phyloP scores from a whole-genome alignment of 2,329 filamentous ascomycete species.

The Microdochium paspali region DNA sequence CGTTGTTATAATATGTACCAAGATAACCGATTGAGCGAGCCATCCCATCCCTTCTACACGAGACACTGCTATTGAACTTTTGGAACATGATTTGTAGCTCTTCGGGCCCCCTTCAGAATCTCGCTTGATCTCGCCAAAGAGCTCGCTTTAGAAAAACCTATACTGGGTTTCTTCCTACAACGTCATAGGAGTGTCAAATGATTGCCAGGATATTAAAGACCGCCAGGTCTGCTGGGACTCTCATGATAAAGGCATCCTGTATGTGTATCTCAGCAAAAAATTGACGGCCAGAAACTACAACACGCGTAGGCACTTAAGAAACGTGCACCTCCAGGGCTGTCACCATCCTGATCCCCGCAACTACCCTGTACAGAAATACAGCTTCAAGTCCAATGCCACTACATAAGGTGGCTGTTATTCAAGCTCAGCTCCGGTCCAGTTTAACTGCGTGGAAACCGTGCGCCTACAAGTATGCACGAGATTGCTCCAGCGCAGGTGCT shows the following conservation, averaged over 20 bases:
- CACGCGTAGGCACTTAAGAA: no score
- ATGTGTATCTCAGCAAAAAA: not conserved
- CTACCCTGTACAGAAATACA: no score
- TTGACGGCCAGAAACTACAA: not conserved
- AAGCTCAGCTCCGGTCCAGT: no score
- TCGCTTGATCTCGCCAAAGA: not conserved
- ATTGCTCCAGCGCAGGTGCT: no score
- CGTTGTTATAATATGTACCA: not conserved
- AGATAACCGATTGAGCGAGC: not conserved
- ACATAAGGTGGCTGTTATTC: no score
- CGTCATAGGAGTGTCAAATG: not conserved
- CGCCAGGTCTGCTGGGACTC: not conserved
- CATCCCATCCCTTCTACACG: not conserved
- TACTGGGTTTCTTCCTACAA: not conserved
- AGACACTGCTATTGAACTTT: not conserved
- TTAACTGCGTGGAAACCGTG: no score
- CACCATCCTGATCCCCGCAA: no score
- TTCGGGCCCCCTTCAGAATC: not conserved
- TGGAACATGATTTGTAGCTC: not conserved
- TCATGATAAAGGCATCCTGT: not conserved
- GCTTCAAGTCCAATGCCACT: no score
- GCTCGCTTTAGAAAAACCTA: not conserved
- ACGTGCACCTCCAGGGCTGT: no score
- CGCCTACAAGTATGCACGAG: no score
- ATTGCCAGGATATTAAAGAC: not conserved